Percentiles rank a stretch among this genome's conserved stretches.
Evolutionary conservation across 352 stramenopile species (phyloP).

Genomic region (Globisporangium lucens): DNA sequence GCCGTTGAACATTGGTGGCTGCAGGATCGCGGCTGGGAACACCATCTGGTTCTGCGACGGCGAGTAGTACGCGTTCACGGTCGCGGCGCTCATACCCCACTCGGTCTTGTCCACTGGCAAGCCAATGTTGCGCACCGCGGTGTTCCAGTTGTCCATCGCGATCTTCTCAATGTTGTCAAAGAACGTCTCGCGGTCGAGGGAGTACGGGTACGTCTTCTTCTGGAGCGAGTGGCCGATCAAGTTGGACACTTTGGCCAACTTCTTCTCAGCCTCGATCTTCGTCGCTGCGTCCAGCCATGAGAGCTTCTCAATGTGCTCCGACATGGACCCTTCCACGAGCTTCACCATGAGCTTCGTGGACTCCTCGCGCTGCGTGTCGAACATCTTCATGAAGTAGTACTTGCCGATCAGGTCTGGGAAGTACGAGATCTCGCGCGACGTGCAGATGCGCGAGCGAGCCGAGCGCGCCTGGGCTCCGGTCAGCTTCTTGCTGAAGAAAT

Average conservation of each 20-base stretch:
- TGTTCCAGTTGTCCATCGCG: slow-evolving; percentile 22
- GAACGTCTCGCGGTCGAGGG: slow-evolving; percentile 39
- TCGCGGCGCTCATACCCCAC: slow-evolving; percentile 89
- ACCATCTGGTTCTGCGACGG: slow-evolving; percentile 52
- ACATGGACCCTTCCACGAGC: slow-evolving; percentile 72
- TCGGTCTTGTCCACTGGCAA: slow-evolving; percentile 48
- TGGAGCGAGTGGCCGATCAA: too few species aligned
- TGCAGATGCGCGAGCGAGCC: too few species aligned
- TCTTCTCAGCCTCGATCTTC: too few species aligned
- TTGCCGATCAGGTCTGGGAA: slow-evolving; percentile 58
- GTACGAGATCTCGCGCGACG: slow-evolving; percentile 12
- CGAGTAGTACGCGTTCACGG: slow-evolving; percentile 87
- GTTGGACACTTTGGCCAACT: too few species aligned
- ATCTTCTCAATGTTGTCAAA: slow-evolving; percentile 52
- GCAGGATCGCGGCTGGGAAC: slow-evolving; percentile 87
- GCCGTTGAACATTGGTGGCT: slow-evolving; percentile 89
- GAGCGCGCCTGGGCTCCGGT: slow-evolving; percentile 52
- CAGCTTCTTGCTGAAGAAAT: slow-evolving; percentile 81
- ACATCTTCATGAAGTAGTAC: slow-evolving; percentile 78
- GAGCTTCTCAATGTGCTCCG: slow-evolving; percentile 73
- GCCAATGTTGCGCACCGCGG: slow-evolving; percentile 29
- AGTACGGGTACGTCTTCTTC: too few species aligned
- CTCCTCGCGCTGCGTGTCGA: slow-evolving; percentile 64
- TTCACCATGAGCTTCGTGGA: slow-evolving; percentile 79
- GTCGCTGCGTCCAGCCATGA: slow-evolving; percentile 82